Evolutionary conservation across 2,329 filamentous ascomycete species (phyloP), one percentile per base, ranked within the genome.

Genomic region (Colletotrichum nymphaeae): DNA sequence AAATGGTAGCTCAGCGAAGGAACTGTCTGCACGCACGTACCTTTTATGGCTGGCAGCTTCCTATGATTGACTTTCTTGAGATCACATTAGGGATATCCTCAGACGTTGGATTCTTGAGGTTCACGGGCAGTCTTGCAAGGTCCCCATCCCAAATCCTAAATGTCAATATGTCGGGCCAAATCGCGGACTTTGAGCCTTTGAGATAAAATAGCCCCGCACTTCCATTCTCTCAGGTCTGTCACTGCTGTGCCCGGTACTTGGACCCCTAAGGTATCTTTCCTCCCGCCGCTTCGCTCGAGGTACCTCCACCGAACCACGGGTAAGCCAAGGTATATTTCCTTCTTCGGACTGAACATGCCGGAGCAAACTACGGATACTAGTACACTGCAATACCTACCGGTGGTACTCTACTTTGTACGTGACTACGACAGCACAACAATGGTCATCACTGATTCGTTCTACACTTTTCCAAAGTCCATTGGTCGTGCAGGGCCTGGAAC

Each of bases 11-110:
- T 19, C n/a, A 32, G 26, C 35, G 46, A 46, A 67, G 8, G 32
- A 35, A 7, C 56, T 63, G 58, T 66, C 65, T 72, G 22, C 5
- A 53, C 53, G 65, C 69, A 72, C 65, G 58, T 63, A 63, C 69
- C 65, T 63, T 49, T 37, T 12, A 26, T 16, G 4, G 26, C 26
- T 59, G 19, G 22, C 42, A 42, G 32, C 42, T 30, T 53, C 6
- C 28, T 53, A 42, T 60, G 65, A 63, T 72, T 69, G 65, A 69
- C 49, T 69, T 72, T 62, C 11, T 35, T 49, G 16, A 22, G 19
- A 32, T 42, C 37, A 42, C 2, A 14, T 42, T 42, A 42, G 14
- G 22, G 12, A 9, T 55, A 57, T 60, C 26, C 46, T 42, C 49
- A 56, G 63, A 52, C 60, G 5, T 35, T 35, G 32, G 32, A 12